These are phyloP conservation scores for Penicillium griseofulvum DNA, from an alignment of 2,329 filamentous ascomycete genomes.

Conservation along the genomic window DNA sequence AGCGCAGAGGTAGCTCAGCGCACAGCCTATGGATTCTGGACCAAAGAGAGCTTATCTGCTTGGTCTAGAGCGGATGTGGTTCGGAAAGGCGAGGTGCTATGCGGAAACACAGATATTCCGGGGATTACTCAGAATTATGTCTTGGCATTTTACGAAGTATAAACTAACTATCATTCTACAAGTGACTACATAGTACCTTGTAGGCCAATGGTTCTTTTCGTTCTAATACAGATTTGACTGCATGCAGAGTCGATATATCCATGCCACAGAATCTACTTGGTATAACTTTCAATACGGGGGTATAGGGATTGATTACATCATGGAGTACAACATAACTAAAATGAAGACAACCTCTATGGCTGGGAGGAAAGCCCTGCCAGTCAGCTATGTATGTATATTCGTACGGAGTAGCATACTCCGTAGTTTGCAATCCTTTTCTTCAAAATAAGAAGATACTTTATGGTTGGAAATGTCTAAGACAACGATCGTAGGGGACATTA, in stretches of 20 bases:
- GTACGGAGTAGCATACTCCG: not conserved
- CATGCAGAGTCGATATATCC: not conserved
- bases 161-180: not conserved
- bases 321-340: not conserved
- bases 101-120: conserved; percentile 7
- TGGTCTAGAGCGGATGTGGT: conserved; percentile 9
- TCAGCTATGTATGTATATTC: not conserved
- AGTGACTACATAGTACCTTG: too few relatives aligned
- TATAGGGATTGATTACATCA: not conserved
- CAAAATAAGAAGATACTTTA: not conserved
- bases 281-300: not conserved
- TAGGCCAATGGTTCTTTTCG: not conserved
- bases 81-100: conserved; percentile 5
- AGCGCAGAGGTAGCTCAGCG: conserved; percentile 6
- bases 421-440: not conserved
- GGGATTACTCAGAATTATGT: conserved; percentile 5
- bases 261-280: not conserved
- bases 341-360: not conserved
- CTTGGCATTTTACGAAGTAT: conserved; percentile 1
- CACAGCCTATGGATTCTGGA: conserved; percentile 7
- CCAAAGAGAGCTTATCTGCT: conserved; percentile 8
- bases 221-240: not conserved
- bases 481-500: conserved; percentile 5
- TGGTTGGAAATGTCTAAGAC: conserved; percentile 21
- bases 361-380: not conserved